A percentile compares a stretch with the other conserved stretches of the same genome.
Evolutionary conservation across 352 stramenopile species (phyloP).

Genomic region (Globisporangium recalcitrans): DNA sequence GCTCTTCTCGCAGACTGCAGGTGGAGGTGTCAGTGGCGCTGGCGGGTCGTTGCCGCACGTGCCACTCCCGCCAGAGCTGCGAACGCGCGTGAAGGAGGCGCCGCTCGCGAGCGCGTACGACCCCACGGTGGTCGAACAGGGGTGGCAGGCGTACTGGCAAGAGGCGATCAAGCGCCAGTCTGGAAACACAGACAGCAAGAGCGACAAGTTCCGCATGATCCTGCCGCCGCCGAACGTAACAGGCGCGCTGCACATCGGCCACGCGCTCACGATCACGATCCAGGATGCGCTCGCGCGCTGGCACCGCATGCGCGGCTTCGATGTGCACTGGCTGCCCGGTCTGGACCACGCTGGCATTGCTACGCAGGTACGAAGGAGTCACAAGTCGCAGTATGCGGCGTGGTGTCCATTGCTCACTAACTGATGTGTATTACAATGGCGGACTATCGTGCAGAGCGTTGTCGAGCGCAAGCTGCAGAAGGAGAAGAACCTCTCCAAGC

Average conservation of each 20-base stretch:
- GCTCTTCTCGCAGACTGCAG: conserved; percentile 11
- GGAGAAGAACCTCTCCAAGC: conserved; percentile 82
- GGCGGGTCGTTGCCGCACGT: conserved; percentile 12
- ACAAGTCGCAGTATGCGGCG: not conserved
- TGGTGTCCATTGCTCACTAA: not conserved
- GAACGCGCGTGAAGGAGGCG: conserved; percentile 37
- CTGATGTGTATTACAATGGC: not conserved
- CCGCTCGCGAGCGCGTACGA: conserved; percentile 64
- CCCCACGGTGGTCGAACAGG: conserved; percentile 52
- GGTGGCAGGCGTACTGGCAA: conserved; percentile 76
- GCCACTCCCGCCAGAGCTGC: conserved; percentile 40
- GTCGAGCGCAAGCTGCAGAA: conserved; percentile 99
- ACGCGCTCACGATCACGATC: conserved; percentile 97
- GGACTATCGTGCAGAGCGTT: conserved; percentile 69
- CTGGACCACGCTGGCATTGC: conserved; percentile 99
- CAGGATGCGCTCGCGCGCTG: conserved; percentile 97
- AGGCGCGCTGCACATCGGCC: conserved; percentile 94
- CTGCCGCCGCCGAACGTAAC: conserved; percentile 96
- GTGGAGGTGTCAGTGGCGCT: not conserved
- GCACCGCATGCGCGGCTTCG: conserved; percentile 97
- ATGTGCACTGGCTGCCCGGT: conserved; percentile 96
- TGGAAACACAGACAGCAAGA: conserved; percentile 6
- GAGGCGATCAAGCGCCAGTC: conserved; percentile 27
- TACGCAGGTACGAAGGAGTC: conserved; percentile 71
- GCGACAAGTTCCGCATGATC: conserved; percentile 65